These are phyloP conservation scores for Letharia lupina DNA, from an alignment of 495 filamentous ascomycete species.

Conservation along the genomic window DNA sequence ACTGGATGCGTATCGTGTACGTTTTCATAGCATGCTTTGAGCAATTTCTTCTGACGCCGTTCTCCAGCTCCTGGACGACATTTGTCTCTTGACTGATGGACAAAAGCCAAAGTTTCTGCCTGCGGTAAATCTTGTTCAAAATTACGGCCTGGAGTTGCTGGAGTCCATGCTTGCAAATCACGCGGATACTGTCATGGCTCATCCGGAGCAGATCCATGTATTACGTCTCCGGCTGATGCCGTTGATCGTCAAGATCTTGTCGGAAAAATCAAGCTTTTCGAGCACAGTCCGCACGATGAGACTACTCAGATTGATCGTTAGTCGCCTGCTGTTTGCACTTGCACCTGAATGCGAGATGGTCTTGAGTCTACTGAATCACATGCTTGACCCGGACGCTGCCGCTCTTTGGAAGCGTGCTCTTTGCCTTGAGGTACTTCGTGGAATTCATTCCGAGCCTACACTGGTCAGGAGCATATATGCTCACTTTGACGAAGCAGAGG, in stretches of 20 bases:
- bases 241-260: constrained; percentile 65
- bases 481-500: constrained; percentile 64
- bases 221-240: constrained; percentile 77
- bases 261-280: constrained; percentile 70
- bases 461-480: constrained; percentile 74
- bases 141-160: constrained; percentile 82
- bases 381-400: constrained; percentile 75
- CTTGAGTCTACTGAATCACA: constrained; percentile 73
- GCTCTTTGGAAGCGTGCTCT: constrained; percentile 75
- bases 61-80: constrained; percentile 57
- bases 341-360: constrained; percentile 76
- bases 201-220: constrained; percentile 73
- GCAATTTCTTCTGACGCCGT: neutral
- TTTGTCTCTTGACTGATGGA: constrained; percentile 79
- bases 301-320: constrained; percentile 70
- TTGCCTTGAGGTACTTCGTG: constrained; percentile 84
- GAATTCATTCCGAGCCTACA: constrained; percentile 68
- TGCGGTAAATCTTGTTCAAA: constrained; percentile 64
- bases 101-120: constrained; percentile 72
- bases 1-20: constrained; percentile 72
- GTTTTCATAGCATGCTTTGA: neutral
- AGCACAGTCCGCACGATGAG: constrained; percentile 74
- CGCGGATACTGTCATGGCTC: constrained; percentile 64
- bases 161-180: constrained; percentile 83
- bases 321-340: constrained; percentile 65